Percentiles rank a stretch among this genome's conserved stretches.
phyloP scores from a whole-genome alignment of 1,139 yeast species.

The Geotrichum restrictum region DNA sequence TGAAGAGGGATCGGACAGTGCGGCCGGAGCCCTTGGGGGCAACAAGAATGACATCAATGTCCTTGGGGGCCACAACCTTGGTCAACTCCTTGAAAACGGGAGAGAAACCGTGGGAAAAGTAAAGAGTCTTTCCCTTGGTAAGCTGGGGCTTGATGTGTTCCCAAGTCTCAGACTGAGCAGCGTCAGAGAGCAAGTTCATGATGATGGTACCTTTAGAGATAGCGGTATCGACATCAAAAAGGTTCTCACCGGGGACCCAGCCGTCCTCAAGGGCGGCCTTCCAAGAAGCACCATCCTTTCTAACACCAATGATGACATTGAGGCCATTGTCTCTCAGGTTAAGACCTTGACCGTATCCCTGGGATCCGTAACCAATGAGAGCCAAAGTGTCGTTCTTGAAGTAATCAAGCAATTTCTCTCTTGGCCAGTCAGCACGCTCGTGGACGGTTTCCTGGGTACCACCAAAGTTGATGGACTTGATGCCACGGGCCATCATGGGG shows the following conservation, averaged over 20 bases:
- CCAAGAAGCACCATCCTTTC: slow-evolving; percentile 99
- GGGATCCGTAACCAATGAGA: slow-evolving; percentile 98
- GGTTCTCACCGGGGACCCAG: slow-evolving; percentile 99
- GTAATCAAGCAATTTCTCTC: slow-evolving; percentile 90
- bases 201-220: slow-evolving; percentile 84
- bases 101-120: slow-evolving; percentile 99
- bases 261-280: slow-evolving; percentile 99
- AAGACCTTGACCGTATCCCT: slow-evolving; percentile 99
- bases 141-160: slow-evolving; percentile 74
- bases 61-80: slow-evolving; percentile 89
- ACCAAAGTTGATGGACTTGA: slow-evolving; percentile 94
- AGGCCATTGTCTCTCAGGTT: slow-evolving; percentile 98
- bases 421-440: slow-evolving; percentile 99
- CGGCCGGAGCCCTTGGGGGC: slow-evolving; percentile 99
- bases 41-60: slow-evolving; percentile 94
- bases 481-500: slow-evolving; percentile 57
- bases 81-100: slow-evolving; percentile 98
- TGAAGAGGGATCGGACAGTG: slow-evolving; percentile 97
- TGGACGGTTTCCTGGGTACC: slow-evolving; percentile 93
- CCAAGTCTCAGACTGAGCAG: slow-evolving; percentile 99
- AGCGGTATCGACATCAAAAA: slow-evolving; percentile 93
- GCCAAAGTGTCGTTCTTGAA: slow-evolving; percentile 98
- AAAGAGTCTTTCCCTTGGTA: slow-evolving; percentile 95
- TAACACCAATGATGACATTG: slow-evolving; percentile 95
- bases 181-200: slow-evolving; percentile 98